These are phyloP conservation scores for Trichoderma asperellum DNA, from an alignment of 2,329 filamentous ascomycete genomes.

Conservation along the genomic window DNA sequence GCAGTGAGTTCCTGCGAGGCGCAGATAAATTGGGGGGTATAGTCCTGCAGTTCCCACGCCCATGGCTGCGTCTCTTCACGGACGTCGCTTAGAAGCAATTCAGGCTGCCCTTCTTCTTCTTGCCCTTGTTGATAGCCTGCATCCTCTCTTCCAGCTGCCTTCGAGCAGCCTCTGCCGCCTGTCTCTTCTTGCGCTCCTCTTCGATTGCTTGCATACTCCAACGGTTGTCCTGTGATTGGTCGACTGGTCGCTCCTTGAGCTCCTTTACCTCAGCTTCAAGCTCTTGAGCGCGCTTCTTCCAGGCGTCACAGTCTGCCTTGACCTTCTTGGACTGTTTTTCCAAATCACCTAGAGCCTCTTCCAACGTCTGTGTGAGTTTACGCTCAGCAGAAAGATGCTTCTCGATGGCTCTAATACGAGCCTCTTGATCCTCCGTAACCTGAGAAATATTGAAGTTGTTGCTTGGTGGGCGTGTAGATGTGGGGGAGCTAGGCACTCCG, in stretches of 20 bases:
- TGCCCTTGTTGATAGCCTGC: constrained; percentile 83
- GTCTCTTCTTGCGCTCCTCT: constrained; percentile 90
- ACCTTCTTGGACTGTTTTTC: constrained; percentile 91
- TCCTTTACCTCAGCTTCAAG: constrained; percentile 75
- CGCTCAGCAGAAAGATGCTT: constrained; percentile 96
- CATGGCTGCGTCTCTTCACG: background rate
- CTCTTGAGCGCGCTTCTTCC: constrained; percentile 81
- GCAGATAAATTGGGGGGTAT: constrained; percentile 28
- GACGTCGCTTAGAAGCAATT: constrained; percentile 81
- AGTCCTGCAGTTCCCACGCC: constrained; percentile 25
- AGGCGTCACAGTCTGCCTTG: constrained; percentile 85
- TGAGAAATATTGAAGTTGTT: constrained; percentile 71
- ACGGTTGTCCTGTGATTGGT: constrained; percentile 58
- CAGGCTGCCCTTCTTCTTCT: constrained; percentile 93
- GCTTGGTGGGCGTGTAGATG: constrained; percentile 71
- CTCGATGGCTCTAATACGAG: constrained; percentile 92
- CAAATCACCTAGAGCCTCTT: constrained; percentile 92
- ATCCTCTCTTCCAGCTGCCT: constrained; percentile 93
- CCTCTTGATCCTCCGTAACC: constrained; percentile 91
- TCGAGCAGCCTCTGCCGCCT: constrained; percentile 85
- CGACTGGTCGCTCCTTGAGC: constrained; percentile 56
- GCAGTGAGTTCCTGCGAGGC: constrained; percentile 22
- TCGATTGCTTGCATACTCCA: constrained; percentile 88
- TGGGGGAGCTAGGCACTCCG: constrained; percentile 54
- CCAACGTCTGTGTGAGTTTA: constrained; percentile 90